Conservation (phyloP, 352 stramenopile genomes). For the Peronosclerospora sorghi region DNA sequence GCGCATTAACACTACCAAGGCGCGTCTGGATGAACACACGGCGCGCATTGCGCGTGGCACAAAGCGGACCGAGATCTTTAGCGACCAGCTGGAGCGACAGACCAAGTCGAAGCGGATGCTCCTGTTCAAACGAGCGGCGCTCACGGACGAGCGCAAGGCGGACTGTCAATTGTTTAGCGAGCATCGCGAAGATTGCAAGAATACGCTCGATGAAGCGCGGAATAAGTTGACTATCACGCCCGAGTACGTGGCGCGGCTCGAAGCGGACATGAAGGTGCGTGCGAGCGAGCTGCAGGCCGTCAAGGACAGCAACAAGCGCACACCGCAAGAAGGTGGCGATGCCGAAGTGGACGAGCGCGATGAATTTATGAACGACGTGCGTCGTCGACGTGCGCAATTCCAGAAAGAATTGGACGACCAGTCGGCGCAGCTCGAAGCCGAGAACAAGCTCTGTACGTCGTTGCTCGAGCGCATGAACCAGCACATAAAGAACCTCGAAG, state of each 20-base stretch:
- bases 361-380: slow-evolving; percentile 85
- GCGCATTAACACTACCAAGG: slow-evolving; percentile 49
- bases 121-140: slow-evolving; percentile 74
- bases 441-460: slow-evolving; percentile 71
- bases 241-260: slow-evolving; percentile 73
- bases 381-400: slow-evolving; percentile 61
- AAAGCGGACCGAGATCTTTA: slow-evolving; percentile 79
- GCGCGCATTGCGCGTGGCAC: slow-evolving; percentile 60
- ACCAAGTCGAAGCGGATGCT: slow-evolving; percentile 79
- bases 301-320: slow-evolving; percentile 80
- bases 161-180: slow-evolving; percentile 75
- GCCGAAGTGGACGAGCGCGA: slow-evolving; percentile 67
- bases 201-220: slow-evolving; percentile 54
- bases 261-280: slow-evolving; percentile 81
- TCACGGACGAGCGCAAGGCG: slow-evolving; percentile 76
- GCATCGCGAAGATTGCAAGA: slow-evolving; percentile 78
- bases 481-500: slow-evolving; percentile 69
- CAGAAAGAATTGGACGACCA: slow-evolving; percentile 80
- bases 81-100: slow-evolving; percentile 66
- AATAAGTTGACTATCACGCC: slow-evolving; percentile 67
- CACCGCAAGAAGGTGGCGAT: slow-evolving; percentile 60
- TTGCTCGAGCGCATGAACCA: slow-evolving; percentile 74
- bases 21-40: slow-evolving; percentile 55
- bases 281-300: slow-evolving; percentile 61
- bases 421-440: slow-evolving; percentile 55